Evolutionary conservation across 2,329 filamentous ascomycete genomes (phyloP), one percentile per base, ranked within the genome.

Genomic region (Nothomitra cinnamomea): DNA sequence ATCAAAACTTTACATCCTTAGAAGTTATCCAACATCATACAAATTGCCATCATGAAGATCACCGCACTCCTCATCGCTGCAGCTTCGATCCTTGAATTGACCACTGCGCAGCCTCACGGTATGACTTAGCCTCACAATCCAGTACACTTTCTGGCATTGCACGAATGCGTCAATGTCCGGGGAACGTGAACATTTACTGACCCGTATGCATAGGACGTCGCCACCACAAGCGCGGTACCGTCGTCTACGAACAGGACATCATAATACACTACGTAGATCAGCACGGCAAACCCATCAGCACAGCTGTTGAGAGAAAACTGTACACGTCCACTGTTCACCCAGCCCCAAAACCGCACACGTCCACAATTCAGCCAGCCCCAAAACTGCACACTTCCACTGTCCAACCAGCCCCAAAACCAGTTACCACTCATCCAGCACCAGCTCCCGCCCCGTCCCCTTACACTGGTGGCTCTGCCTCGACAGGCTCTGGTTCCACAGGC

Each of bases 211-310:
- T 19, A 19, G 17, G 41, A 45, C 41, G 22, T 13, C 41, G 41
- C 41, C 41, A 45, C 21, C 41, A 19, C 41, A 24, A 45, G 22
- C 41, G 41, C 41, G 41, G 22, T 45, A 8, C 13, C 8, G 69
- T 71, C 4, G 67, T 74, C 55, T 68, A 75, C 51, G 28, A 32
- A 10, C 28, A 32, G 10, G 28, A 32, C 28, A 10, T 32, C 4
- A 71, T 73, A 21, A 63, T 80, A 25, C 72, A 83, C 60, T 83
- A 76, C 65, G 76, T 83, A 47, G 72, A 85, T 61, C 66, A 75
- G 58, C 63, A 73, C 55, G 78, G 78, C 54, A 68, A 72, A n/a
- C 68, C 72, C 2, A 58, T 79, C 56, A 32, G 28, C 28, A 32
- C 28, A 32, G 28, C 28, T 32, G 10, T 32, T 32, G 28, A 32